phyloP scores from a whole-genome alignment of 306 rosid genomes.

The Dalbergia cultrata region DNA sequence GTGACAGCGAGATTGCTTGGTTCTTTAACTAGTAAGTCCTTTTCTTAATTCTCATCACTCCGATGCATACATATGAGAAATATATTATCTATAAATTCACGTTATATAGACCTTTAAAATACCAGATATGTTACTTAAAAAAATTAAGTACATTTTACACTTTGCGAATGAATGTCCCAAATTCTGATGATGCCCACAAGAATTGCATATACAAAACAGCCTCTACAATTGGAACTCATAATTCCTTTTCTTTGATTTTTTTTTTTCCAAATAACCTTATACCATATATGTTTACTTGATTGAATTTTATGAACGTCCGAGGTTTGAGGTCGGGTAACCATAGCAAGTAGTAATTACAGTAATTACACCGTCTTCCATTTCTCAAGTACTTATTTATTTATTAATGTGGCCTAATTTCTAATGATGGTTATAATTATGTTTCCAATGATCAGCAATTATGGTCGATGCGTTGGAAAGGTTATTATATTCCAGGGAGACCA shows the following conservation, averaged over 20 bases:
- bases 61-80: not conserved
- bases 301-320: not conserved
- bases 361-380: too few species aligned
- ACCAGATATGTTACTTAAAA: too few species aligned
- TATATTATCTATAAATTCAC: too few species aligned
- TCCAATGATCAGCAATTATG: conserved; percentile 41
- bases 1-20: conserved; percentile 18
- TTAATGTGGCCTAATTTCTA: not conserved
- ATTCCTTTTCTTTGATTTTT: too few species aligned
- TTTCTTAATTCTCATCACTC: not conserved
- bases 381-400: not conserved
- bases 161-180: too few species aligned
- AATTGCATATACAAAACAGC: too few species aligned
- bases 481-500: not conserved
- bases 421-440: not conserved
- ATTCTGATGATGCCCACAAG: too few species aligned
- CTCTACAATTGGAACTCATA: too few species aligned
- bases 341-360: not conserved
- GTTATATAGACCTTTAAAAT: too few species aligned
- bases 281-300: too few species aligned
- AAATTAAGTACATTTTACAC: too few species aligned
- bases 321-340: not conserved
- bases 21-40: conserved; percentile 53
- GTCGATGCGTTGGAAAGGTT: conserved; percentile 57
- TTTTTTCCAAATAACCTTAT: not conserved